Percentiles rank a stretch among this genome's conserved stretches.
Conservation (phyloP, 306 rosid species). For the Trifolium pratense region DNA sequence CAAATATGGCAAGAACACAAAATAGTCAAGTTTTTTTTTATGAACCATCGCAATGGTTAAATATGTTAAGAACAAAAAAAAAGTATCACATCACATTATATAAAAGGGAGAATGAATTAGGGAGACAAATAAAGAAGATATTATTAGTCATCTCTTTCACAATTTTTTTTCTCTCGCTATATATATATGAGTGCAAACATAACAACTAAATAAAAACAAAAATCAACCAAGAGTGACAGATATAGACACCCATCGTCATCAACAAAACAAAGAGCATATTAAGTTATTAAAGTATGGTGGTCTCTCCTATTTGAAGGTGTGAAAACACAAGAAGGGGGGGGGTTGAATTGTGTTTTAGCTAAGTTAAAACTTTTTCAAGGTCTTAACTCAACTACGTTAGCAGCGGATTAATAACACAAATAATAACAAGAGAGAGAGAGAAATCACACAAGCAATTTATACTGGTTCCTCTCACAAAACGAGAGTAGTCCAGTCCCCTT, state of each 20-base stretch:
- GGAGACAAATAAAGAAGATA: not conserved
- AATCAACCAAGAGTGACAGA: not conserved
- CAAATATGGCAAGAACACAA: no score
- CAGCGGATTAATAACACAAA: no score
- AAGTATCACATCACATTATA: not conserved
- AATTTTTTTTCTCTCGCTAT: not conserved
- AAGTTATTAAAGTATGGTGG: conserved; percentile 27
- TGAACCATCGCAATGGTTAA: not conserved
- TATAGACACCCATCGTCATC: not conserved
- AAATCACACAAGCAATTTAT: no score
- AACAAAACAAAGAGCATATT: conserved; percentile 2
- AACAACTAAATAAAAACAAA: not conserved
- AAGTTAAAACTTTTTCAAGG: no score
- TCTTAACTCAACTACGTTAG: no score
- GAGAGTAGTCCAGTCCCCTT: no score
- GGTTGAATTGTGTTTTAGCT: no score
- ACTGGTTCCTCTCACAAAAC: no score
- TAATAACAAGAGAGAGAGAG: no score
- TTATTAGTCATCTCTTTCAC: not conserved
- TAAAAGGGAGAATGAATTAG: not conserved
- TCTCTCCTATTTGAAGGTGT: not conserved
- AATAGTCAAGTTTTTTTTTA: no score
- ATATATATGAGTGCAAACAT: not conserved
- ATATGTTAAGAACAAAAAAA: not conserved
- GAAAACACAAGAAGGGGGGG: no score